Evolutionary conservation across 164 flowering plant genomes (phyloP).

Genomic region (Euptelea pleiosperma): DNA sequence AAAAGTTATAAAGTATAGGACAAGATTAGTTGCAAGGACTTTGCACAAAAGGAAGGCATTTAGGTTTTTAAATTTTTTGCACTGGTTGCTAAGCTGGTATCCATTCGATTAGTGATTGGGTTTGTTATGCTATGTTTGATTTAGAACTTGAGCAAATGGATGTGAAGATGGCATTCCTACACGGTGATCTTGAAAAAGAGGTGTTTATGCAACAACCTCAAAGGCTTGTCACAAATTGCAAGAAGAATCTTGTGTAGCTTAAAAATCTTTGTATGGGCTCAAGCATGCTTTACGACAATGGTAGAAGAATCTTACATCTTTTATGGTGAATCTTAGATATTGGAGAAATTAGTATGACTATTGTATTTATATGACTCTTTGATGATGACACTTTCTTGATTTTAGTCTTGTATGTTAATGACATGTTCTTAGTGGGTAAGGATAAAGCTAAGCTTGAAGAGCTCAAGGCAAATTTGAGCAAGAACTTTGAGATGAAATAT

Average conservation of each 20-base stretch:
- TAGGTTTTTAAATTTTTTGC: constrained; percentile 3
- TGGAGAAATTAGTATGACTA: not conserved
- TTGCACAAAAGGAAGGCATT: constrained; percentile 1
- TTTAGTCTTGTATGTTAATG: constrained; percentile 12
- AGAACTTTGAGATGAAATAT: constrained; percentile 18
- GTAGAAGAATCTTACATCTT: constrained; percentile 11
- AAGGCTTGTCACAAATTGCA: not conserved
- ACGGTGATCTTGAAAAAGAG: constrained; percentile 17
- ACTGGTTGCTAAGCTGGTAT: not conserved
- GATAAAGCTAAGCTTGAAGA: not conserved
- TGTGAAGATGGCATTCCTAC: constrained; percentile 14
- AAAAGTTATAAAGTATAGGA: not conserved
- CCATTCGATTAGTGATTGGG: constrained; percentile 7
- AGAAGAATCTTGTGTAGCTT: not conserved
- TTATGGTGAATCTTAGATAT: not conserved
- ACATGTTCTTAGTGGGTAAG: constrained; percentile 7
- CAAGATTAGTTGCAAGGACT: constrained; percentile 4
- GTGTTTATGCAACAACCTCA: constrained; percentile 14
- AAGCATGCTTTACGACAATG: constrained; percentile 6
- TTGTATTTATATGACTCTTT: constrained; percentile 1
- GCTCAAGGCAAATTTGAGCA: not conserved
- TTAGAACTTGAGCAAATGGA: constrained; percentile 13
- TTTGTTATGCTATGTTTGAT: not conserved
- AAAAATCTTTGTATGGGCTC: not conserved
- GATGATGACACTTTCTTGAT: too few species aligned